phyloP scores from a whole-genome alignment of 495 filamentous ascomycete species.

The Hypomontagnella monticulosa region DNA sequence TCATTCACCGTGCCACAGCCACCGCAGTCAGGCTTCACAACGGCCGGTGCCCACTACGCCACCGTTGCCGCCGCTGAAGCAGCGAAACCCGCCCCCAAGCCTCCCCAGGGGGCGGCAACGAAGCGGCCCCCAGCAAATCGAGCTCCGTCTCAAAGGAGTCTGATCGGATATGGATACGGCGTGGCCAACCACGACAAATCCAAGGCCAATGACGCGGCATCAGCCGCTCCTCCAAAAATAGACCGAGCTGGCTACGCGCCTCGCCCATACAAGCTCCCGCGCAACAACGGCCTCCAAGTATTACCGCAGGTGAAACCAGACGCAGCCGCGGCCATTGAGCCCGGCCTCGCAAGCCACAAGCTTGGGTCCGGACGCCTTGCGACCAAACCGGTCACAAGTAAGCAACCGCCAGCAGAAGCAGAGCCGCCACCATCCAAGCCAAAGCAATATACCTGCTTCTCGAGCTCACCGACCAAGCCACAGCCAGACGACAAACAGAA shows the following conservation, averaged over 20 bases:
- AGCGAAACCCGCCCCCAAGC: constrained; percentile 27
- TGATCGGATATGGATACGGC: constrained; percentile 51
- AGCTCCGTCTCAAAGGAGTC: constrained; percentile 52
- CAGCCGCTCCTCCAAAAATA: constrained; percentile 31
- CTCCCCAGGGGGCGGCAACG: constrained; percentile 31
- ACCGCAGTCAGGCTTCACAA: constrained; percentile 53
- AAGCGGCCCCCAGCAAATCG: constrained; percentile 46
- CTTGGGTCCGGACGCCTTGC: constrained; percentile 45
- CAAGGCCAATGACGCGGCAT: constrained; percentile 12
- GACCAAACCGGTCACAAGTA: constrained; percentile 18
- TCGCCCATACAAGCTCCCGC: constrained; percentile 15
- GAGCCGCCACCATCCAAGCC: constrained; percentile 30
- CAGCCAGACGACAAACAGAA: not conserved
- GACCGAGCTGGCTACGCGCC: constrained; percentile 1
- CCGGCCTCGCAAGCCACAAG: constrained; percentile 50
- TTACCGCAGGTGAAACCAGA: constrained; percentile 5
- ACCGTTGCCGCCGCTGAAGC: constrained; percentile 45
- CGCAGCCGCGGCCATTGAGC: constrained; percentile 44
- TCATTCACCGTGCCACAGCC: constrained; percentile 52
- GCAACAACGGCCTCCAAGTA: constrained; percentile 19
- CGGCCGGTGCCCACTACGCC: constrained; percentile 53
- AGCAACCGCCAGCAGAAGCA: constrained; percentile 12
- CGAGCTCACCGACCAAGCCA: constrained; percentile 56
- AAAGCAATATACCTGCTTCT: constrained; percentile 59
- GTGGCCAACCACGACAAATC: constrained; percentile 45